phyloP scores from a whole-genome alignment of 192 early-diverging fungal species.

The Coemansia sp. region DNA sequence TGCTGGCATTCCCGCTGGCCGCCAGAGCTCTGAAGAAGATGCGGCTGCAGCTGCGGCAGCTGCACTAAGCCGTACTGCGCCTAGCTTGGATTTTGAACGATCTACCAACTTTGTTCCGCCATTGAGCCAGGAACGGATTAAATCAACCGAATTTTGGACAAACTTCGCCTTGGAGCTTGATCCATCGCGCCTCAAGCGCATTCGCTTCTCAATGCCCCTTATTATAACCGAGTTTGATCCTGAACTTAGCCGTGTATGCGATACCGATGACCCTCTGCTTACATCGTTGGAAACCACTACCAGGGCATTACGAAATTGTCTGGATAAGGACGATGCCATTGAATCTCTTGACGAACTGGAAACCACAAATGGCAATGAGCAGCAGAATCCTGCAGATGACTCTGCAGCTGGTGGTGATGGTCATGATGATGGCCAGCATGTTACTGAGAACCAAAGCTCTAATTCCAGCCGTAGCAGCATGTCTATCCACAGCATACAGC shows the following conservation, averaged over 20 bases:
- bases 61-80: constrained; percentile 31
- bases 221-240: constrained; percentile 54
- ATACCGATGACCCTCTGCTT: constrained; percentile 12
- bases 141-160: constrained; percentile 53
- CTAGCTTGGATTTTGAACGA: constrained; percentile 51
- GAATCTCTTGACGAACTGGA: background rate
- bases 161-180: constrained; percentile 52
- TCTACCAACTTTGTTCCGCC: constrained; percentile 45
- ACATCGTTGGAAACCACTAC: constrained; percentile 25
- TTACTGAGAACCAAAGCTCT: background rate
- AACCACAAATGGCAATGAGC: background rate
- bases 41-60: constrained; percentile 1
- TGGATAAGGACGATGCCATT: constrained; percentile 5
- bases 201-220: constrained; percentile 56
- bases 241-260: constrained; percentile 31
- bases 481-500: background rate
- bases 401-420: background rate
- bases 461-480: constrained; percentile 8
- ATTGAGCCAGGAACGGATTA: constrained; percentile 52
- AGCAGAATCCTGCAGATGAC: background rate
- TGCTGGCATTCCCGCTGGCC: constrained; percentile 40
- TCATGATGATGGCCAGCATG: background rate
- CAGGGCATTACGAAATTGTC: background rate
- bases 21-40: background rate
- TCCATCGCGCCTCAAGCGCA: constrained; percentile 43